Evolutionary conservation across 495 filamentous ascomycete genomes (phyloP), one percentile per base, ranked within the genome.

Genomic region (Immersiella caudata): DNA sequence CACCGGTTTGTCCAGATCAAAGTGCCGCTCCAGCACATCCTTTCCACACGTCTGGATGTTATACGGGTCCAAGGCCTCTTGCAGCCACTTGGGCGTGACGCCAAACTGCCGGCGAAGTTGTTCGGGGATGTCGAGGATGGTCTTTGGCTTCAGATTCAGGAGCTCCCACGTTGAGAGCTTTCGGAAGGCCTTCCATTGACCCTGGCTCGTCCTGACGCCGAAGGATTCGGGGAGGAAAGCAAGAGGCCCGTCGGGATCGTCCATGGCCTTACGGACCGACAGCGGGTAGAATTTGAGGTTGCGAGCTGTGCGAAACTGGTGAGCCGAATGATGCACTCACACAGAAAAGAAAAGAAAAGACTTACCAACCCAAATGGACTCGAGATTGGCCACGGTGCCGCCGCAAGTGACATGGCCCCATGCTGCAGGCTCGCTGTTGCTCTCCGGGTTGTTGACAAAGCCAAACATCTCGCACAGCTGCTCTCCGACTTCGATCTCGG

Each of bases 251-350:
- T 74, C 70, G 6, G 68, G 67, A 20, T 75, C 70, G 24, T 74
- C 65, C 60, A 83, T 80, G 6, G 82, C 80, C 22, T 71, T 64
- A 3, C 66, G 58, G 24, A 84, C 63, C 6, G 81, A 75, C 27
- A 82, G 70, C 0, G 82, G 80, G 62, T 83, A 84, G 68, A 81
- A 83, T 51, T 83, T 84, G 49, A 84, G 68, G 49, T 83, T 85
- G 16, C 81, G 77, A 20, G 81, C 79, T 76, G 64, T 8, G 29
- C 29, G 29, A 33, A n/a, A n/a, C n/a, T n/a, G n/a, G n/a, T n/a
- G n/a, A n/a, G n/a, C n/a, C n/a, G n/a, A n/a, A n/a, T n/a, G n/a
- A n/a, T n/a, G n/a, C n/a, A n/a, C n/a, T n/a, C n/a, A n/a, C n/a
- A n/a, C n/a, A n/a, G n/a, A n/a, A n/a, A n/a, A 33, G 29, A 33